Evolutionary conservation across 345 rosid species (phyloP), one percentile per base, ranked within the genome.

Genomic region (Eutrema yunnanense): DNA sequence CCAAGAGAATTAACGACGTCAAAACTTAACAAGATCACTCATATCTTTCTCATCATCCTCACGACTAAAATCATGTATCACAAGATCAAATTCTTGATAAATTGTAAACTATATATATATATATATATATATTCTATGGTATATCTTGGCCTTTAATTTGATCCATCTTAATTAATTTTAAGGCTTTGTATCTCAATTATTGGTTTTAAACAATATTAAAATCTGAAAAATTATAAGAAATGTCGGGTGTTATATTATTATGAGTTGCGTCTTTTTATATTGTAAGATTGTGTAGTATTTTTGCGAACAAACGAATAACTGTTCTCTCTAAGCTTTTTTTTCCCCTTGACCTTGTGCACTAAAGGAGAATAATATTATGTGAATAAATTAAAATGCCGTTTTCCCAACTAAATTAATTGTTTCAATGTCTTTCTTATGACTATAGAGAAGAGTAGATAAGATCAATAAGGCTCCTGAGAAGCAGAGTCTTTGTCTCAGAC

Each of bases 1-100:
- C 93, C 29, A 68, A 67, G 68, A 74, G 81, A 66, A 73, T 72
- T 73, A 77, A 90, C 76, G 58, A 61, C 8, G 38, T 77, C 41
- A 77, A 81, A n/a, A 73, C 81, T 83, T 87, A 80, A 29, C 30
- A n/a, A 46, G 44, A 38, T n/a, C n/a, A n/a, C 8, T 67, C 11
- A 9, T 37, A 9, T 27, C 41, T 64, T 43, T 19, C 9, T 55
- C 58, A 55, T 11, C 68, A 60, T 60, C 49, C 19, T 60, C 6
- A 14, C 46, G 41, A 44, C 52, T 43, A 61, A 14, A 63, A 32
- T 14, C 56, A 48, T 64, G 10, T 47, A 6, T 46, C 41, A 44
- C 37, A 0, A 27, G 13, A 30, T 9, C 0, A 5, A 43, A 30
- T 34, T 62, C 41, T 42, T 62, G 9, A 51, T 62, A 29, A 2